Base-by-base conservation (phyloP, 495 filamentous ascomycete species). In the Lophiostoma macrostomum region DNA sequence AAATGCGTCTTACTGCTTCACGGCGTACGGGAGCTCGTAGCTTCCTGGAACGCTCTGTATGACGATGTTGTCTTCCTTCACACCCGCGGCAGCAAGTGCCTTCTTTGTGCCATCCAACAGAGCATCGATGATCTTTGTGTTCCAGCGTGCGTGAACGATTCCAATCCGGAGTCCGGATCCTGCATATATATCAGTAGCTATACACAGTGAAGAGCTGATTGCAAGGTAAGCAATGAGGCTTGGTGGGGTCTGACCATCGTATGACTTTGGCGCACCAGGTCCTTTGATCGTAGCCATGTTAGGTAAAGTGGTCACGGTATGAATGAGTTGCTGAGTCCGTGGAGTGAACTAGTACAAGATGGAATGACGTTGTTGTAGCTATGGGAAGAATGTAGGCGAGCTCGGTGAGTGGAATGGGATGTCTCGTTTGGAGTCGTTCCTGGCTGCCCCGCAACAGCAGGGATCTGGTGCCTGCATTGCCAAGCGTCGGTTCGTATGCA, bases 141-240 rank as follows among this genome's bases (percentile, higher is more conserved):
- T 98, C 93, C 93, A 98, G 56, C 93, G 83, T 20, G 91, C 93
- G 71, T 96, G 93, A 25, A 98, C 81, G 64, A 98, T 96, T 47
- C 86, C 91, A 65, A 98, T 84, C 59, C 93, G 88, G 54, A 98
- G 80, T 54, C 75, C 78, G 62, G 86, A 86, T 64, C 93, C 93
- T 86, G 46, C 11, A 16, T 1, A 16, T 25, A 31, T 1, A 23
- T 22, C 10, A 40, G n/a, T n/a, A n/a, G n/a, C n/a, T n/a, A n/a
- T n/a, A n/a, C n/a, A n/a, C n/a, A n/a, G n/a, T n/a, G n/a, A n/a
- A n/a, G n/a, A 12, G 12, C 30, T 34, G 29, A 22, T 23, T 43
- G 22, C 34, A 8, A 12, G 13, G 47, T 11, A 16, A 30, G 3
- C 6, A 8, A 34, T 19, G 47, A 35, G 42, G 23, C 12, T 45